A percentile compares a stretch with the other conserved stretches of the same genome.
Conservation (phyloP, 192 early-diverging fungal genomes). For the Linnemannia exigua region DNA sequence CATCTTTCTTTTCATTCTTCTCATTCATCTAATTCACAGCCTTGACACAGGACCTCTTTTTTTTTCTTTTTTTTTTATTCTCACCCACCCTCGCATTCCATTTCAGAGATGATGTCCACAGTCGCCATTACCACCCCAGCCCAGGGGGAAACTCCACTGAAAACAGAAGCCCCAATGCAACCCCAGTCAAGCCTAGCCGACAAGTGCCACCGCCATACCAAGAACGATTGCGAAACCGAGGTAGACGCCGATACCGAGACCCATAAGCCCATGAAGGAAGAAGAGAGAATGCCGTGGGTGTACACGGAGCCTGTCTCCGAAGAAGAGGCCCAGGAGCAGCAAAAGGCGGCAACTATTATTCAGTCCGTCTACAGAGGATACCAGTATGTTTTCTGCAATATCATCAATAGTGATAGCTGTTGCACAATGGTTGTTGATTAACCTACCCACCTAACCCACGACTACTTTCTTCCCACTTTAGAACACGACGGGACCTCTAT, state of each 20-base stretch:
- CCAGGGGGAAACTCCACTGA: not conserved
- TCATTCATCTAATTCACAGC: not conserved
- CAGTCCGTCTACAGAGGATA: constrained; percentile 46
- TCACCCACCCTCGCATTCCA: not conserved
- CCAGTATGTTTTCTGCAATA: constrained; percentile 26
- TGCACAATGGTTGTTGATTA: not conserved
- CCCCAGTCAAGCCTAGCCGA: not conserved
- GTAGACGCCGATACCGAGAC: not conserved
- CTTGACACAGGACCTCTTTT: not conserved
- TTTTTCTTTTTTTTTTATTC: not conserved
- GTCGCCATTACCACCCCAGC: not conserved
- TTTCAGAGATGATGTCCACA: not conserved
- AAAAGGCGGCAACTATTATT: constrained; percentile 32
- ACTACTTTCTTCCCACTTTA: not conserved
- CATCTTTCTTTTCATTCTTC: not conserved
- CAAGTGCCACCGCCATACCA: not conserved
- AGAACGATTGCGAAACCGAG: not conserved
- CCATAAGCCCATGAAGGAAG: not conserved
- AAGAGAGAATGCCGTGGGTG: not conserved
- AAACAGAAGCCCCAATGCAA: not conserved
- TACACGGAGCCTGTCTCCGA: not conserved
- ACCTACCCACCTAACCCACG: not conserved
- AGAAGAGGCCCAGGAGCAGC: constrained; percentile 6
- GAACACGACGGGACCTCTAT: constrained; percentile 36
- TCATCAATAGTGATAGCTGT: not conserved